Conservation (phyloP, 2,329 filamentous ascomycete genomes). For the Dichotomopilus funicola region DNA sequence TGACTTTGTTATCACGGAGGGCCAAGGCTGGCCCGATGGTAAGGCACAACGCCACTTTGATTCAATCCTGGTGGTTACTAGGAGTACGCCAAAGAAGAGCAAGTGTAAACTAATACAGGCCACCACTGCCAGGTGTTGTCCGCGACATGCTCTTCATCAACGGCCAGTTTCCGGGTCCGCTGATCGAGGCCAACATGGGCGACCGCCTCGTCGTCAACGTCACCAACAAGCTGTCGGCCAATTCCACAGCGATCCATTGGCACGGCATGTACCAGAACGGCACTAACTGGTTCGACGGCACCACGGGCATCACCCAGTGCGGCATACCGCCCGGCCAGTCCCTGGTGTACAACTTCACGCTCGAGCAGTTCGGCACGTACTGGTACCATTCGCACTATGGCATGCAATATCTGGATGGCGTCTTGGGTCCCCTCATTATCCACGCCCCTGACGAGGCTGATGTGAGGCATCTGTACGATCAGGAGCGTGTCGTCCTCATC, state of each 20-base stretch:
- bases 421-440: conserved; percentile 1
- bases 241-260: conserved; percentile 57
- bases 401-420: not conserved
- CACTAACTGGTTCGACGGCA: conserved; percentile 51
- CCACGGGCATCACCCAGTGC: conserved; percentile 43
- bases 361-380: conserved; percentile 9
- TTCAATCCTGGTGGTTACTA: too few relatives aligned
- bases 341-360: conserved; percentile 48
- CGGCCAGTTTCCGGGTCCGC: conserved; percentile 12
- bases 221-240: conserved; percentile 9
- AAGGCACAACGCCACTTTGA: not conserved
- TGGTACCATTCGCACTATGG: conserved; percentile 10
- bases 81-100: not conserved
- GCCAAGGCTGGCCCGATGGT: not conserved
- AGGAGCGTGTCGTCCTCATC: not conserved
- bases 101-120: not conserved
- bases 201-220: conserved; percentile 11
- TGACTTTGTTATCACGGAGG: conserved; percentile 3
- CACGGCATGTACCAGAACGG: conserved; percentile 55
- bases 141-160: conserved; percentile 14
- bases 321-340: conserved; percentile 44
- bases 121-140: not conserved
- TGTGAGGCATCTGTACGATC: not conserved
- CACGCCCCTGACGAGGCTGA: not conserved
- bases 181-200: conserved; percentile 16